Evolutionary conservation across 2,329 filamentous ascomycete genomes (phyloP), one percentile per base, ranked within the genome.

Genomic region (Clonostachys byssicola): DNA sequence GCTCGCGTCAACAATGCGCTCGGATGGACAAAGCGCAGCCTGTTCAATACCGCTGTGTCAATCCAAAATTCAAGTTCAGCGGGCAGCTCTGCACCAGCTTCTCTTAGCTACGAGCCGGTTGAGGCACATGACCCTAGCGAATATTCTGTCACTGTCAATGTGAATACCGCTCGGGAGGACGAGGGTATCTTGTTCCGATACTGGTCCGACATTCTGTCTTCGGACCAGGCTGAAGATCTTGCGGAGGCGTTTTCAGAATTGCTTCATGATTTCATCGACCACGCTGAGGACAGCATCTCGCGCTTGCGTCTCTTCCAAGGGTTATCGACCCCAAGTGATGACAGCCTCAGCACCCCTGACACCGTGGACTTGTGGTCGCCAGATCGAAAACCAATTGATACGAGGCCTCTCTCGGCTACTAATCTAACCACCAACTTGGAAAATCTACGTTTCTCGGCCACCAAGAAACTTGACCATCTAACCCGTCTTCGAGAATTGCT

Each of bases 1-100:
- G 71, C 72, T 6, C 67, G 69, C 43, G 71, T 76, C 12, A 72
- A 75, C 46, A 61, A 61, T 30, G 58, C 57, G 13, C 44, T 65
- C 5, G 51, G 53, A 12, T 51, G 58, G 1, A 45, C 51, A 3
- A 59, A 51, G 3, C 52, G 48, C 1, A 45, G 47, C 8, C 34
- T 66, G 12, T 66, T 66, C 49, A 66, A 67, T 47, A 64, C 56
- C 5, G 54, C 59, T 2, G 54, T 67, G 8, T 65, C 64, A 0
- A 59, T 63, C 43, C 62, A 65, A 42, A 56, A 54, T 45, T 35
- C 52, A 2, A 54, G 56, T 23, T 44, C 40, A 5, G 23, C 50
- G 1, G 38, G 23, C 3, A 43, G 12, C 12, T 42, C 44, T 3
- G 43, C 53, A 12, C 7, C 38, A 5, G 33, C 41, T 1, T 14